Evolutionary conservation across 2,329 filamentous ascomycete genomes (phyloP), one percentile per base, ranked within the genome.

Genomic region (Fusarium newnesense): DNA sequence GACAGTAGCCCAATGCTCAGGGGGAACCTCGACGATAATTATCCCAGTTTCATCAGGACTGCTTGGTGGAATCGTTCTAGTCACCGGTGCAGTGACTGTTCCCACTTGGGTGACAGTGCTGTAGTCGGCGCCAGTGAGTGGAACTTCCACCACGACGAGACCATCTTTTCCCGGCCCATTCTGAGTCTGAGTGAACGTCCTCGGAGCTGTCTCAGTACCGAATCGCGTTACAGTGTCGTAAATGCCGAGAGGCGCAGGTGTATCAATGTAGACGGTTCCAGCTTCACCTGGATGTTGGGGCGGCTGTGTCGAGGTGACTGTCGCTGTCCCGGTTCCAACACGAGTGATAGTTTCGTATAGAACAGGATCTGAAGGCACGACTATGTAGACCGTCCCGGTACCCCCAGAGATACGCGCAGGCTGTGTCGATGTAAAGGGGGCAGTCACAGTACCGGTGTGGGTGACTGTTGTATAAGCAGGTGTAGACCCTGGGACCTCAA

Each of bases 271-370:
- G 2, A 68, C 47, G 2, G 52, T 53, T 9, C 65, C 64, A 0
- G 19, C 13, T 0, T 67, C 36, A 1, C 64, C 63, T 4, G 54
- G 30, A 5, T 42, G 12, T 4, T 12, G 24, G 2, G 54, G 64
- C 2, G 30, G 30, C 19, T 68, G 63, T 0, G 65, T 68, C 2
- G 21, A 61, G 0, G 63, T 67, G 2, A 61, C 40, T 1, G 46
- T 42, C 3, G 4, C 12, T 0, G 63, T 53, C 4, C 63, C 65
- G 2, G 63, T 67, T 0, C 65, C 54, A 11, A 12, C 24, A 0
- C 63, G 65, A 19, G 54, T 68, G 3, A 68, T 9, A 6, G 65
- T 68, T 7, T 12, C 47, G 28, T 68, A 68, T 7, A 39, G 13
- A 9, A 28, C 10, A 2, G 56, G 30, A 1, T 43, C 19, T 0